Evolutionary conservation across 2,329 filamentous ascomycete species (phyloP), one percentile per base, ranked within the genome.

Genomic region (Neonectria faginata): DNA sequence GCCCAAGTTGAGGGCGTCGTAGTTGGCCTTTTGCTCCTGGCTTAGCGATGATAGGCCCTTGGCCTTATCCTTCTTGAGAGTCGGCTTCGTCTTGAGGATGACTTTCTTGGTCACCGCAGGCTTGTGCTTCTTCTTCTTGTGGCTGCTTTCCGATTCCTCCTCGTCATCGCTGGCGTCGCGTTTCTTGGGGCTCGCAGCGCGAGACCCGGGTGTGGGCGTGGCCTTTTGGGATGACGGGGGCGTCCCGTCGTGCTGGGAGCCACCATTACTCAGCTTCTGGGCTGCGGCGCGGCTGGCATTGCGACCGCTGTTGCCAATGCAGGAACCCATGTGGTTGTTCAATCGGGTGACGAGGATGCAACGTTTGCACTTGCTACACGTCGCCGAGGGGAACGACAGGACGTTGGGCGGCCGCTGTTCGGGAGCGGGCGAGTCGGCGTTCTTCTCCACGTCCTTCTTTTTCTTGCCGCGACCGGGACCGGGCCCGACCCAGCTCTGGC

Each of bases 401-500:
- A 89, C 86, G 70, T 90, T 89, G 9, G 85, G 82, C 11, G 87
- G 86, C 20, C 85, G 81, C 64, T 87, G 84, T 65, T 88, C 87
- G 6, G 85, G 79, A 11, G 80, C 80, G 12, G 83, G 78, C 18
- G 82, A 82, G 65, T 86, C 85, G 69, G 81, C 75, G 50, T 82
- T 88, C 81, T 87, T 89, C 76, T 89, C 87, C 81, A 89, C 89
- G 76, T 90, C 91, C 84, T 92, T 93, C 85, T 91, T 93, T 83
- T 92, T 92, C 82, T 92, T 92, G 65, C 91, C 91, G 65, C 91
- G 86, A 14, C 89, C 89, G 22, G 89, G 89, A 0, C 87, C 87
- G 22, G 91, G 90, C 18, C 89, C 89, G 14, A 92, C 89, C 86
- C 92, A 94, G 29, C 91, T 92, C 78, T 94, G 92, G 55, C 91